phyloP scores from a whole-genome alignment of 2,329 filamentous ascomycete species.

The Penicillium brasilianum region DNA sequence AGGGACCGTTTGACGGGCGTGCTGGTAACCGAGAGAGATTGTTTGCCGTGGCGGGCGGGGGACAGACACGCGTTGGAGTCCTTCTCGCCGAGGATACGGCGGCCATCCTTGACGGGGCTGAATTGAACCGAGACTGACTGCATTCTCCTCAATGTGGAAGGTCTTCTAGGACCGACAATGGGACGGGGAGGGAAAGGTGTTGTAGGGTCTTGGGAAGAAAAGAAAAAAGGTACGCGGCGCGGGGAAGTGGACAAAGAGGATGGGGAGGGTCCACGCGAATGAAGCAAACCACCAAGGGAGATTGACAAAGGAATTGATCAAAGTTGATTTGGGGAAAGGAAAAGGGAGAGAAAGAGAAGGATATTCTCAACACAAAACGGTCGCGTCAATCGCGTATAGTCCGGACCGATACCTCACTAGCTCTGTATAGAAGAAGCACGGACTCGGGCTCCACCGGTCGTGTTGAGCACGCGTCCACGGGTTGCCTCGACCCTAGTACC shows the following conservation, averaged over 20 bases:
- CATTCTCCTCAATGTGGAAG: constrained; percentile 22
- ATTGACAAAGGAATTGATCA: neutral
- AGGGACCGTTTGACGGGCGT: constrained; percentile 38
- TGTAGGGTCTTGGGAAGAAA: constrained; percentile 7
- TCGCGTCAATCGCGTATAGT: constrained; percentile 37
- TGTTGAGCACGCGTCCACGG: constrained; percentile 34
- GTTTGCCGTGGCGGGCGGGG: constrained; percentile 33
- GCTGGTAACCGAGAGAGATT: constrained; percentile 23
- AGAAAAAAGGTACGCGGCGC: constrained; percentile 12
- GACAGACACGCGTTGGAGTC: constrained; percentile 49
- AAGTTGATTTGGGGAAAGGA: neutral
- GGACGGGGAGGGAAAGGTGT: neutral
- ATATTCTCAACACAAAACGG: constrained; percentile 22
- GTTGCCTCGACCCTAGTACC: constrained; percentile 5
- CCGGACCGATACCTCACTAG: constrained; percentile 22
- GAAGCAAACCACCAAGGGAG: neutral
- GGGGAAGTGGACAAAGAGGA: constrained; percentile 19
- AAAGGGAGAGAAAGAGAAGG: constrained; percentile 3
- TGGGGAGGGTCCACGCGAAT: constrained; percentile 13
- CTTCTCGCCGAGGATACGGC: constrained; percentile 49
- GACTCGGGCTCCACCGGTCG: constrained; percentile 31
- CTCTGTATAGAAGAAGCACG: constrained; percentile 36
- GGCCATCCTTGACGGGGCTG: constrained; percentile 44
- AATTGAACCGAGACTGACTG: constrained; percentile 30
- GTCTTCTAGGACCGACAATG: neutral